Evolutionary conservation across 768 basidiomycete genomes (phyloP).

Genomic region (Leccinum truebloodii): DNA sequence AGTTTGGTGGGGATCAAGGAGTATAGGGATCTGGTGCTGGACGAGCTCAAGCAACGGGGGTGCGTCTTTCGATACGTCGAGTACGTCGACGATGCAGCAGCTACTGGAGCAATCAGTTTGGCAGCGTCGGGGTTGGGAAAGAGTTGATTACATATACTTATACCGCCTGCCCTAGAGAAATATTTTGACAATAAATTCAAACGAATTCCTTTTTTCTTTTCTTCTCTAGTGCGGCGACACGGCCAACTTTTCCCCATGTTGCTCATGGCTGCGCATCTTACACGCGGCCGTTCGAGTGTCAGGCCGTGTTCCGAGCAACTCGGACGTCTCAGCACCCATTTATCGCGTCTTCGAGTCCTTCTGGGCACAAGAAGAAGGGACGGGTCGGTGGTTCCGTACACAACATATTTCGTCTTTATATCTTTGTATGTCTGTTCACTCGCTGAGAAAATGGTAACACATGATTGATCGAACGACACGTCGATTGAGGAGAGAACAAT

Average conservation of each 20-base stretch:
- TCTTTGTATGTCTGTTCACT: too few relatives aligned
- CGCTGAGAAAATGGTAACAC: too few relatives aligned
- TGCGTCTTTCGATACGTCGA: too few relatives aligned
- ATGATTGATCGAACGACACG: too few relatives aligned
- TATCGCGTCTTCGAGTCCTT: slow-evolving; percentile 47
- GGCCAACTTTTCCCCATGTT: slow-evolving; percentile 83
- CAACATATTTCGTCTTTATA: neutral
- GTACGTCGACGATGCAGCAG: too few relatives aligned
- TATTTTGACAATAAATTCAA: slow-evolving; percentile 11
- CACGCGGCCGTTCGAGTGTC: slow-evolving; percentile 88
- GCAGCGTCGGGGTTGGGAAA: too few relatives aligned
- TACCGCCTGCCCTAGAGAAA: slow-evolving; percentile 22
- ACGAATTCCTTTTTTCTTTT: neutral
- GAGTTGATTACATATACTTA: neutral
- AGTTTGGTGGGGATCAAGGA: slow-evolving; percentile 63
- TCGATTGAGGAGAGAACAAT: too few relatives aligned
- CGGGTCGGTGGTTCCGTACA: slow-evolving; percentile 77
- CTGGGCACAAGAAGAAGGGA: slow-evolving; percentile 45
- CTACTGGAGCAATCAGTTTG: too few relatives aligned
- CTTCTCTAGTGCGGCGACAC: slow-evolving; percentile 77
- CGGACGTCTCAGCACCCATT: slow-evolving; percentile 82
- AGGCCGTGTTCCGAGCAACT: slow-evolving; percentile 73
- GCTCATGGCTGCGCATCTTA: slow-evolving; percentile 69
- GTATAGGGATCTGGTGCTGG: slow-evolving; percentile 58
- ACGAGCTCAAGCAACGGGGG: slow-evolving; percentile 50